A percentile compares a stretch with the other conserved stretches of the same genome.
Conservation (phyloP, 768 basidiomycete species). For the Podaxis pistillaris region DNA sequence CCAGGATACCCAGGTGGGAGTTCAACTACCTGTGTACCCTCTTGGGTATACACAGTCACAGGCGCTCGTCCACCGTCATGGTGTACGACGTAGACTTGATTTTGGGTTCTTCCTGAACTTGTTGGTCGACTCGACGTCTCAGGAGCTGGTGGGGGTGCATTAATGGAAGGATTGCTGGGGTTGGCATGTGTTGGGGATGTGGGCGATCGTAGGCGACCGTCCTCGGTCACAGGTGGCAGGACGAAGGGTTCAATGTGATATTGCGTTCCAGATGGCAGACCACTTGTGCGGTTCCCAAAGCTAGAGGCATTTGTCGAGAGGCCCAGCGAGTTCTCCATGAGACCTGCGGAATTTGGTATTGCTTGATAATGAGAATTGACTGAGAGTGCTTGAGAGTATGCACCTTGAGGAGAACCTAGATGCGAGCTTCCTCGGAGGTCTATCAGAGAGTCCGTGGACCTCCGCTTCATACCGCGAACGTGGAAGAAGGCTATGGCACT, state of each 20-base stretch:
- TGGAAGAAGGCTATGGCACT: slow-evolving; percentile 33
- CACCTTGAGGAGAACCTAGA: slow-evolving; percentile 21
- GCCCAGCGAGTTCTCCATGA: slow-evolving; percentile 17
- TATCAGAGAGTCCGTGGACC: slow-evolving; percentile 23
- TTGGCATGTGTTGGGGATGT: slow-evolving; percentile 11
- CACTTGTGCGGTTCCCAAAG: not conserved
- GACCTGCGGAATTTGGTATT: slow-evolving; percentile 24
- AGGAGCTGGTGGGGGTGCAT: slow-evolving; percentile 7
- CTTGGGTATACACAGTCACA: slow-evolving; percentile 54
- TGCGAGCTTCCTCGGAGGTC: slow-evolving; percentile 23
- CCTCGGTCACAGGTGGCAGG: slow-evolving; percentile 31
- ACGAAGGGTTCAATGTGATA: slow-evolving; percentile 46
- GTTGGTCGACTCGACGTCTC: slow-evolving; percentile 11
- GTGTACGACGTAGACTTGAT: slow-evolving; percentile 56
- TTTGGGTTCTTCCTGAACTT: slow-evolving; percentile 14
- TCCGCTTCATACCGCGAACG: slow-evolving; percentile 23
- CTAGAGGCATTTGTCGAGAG: slow-evolving; percentile 13
- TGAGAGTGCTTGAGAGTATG: slow-evolving; percentile 18
- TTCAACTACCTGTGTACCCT: slow-evolving; percentile 58
- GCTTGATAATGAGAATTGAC: slow-evolving; percentile 26
- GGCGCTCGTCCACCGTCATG: slow-evolving; percentile 59
- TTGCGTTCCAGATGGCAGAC: slow-evolving; percentile 9
- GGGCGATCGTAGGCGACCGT: slow-evolving; percentile 22
- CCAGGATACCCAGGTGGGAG: slow-evolving; percentile 52
- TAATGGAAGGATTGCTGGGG: slow-evolving; percentile 17